Evolutionary conservation across 306 rosid species (phyloP).

Genomic region (Purshia tridentata): DNA sequence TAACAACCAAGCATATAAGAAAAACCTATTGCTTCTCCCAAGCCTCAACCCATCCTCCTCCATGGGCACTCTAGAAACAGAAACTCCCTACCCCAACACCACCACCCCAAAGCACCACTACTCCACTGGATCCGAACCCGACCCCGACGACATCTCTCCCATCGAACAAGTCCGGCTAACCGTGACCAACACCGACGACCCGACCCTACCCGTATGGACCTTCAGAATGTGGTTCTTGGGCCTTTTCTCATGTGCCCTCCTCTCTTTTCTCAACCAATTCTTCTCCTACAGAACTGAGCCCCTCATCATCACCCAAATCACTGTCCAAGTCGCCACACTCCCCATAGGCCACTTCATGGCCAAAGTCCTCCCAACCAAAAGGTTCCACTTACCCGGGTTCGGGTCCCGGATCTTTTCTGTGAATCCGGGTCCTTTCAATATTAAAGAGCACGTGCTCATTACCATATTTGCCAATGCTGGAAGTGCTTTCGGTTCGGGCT

Average conservation of each 20-base stretch:
- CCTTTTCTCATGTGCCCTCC: slow-evolving; percentile 48
- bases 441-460: slow-evolving; percentile 73
- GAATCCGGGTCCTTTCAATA: slow-evolving; percentile 76
- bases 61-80: slow-evolving; percentile 4
- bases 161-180: slow-evolving; percentile 65
- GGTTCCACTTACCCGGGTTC: slow-evolving; percentile 45
- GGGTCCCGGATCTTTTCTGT: slow-evolving; percentile 36
- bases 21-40: too few species aligned
- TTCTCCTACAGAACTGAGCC: slow-evolving; percentile 71
- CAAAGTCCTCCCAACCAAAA: slow-evolving; percentile 36
- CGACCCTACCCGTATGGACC: slow-evolving; percentile 66
- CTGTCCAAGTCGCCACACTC: slow-evolving; percentile 56
- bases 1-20: too few species aligned
- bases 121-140: background rate
- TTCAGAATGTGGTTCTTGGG: slow-evolving; percentile 85
- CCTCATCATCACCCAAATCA: slow-evolving; percentile 55
- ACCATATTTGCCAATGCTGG: slow-evolving; percentile 79
- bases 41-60: background rate
- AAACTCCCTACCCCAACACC: background rate
- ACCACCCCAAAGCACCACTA: background rate
- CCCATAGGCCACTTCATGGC: slow-evolving; percentile 73
- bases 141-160: slow-evolving; percentile 43
- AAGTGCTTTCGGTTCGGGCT: slow-evolving; percentile 57
- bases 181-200: slow-evolving; percentile 61
- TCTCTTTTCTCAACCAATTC: slow-evolving; percentile 71